A percentile compares a stretch with the other conserved stretches of the same genome.
These are phyloP conservation scores for Rubia balearica DNA, from an alignment of 305 asterid species.

Conservation along the genomic window DNA sequence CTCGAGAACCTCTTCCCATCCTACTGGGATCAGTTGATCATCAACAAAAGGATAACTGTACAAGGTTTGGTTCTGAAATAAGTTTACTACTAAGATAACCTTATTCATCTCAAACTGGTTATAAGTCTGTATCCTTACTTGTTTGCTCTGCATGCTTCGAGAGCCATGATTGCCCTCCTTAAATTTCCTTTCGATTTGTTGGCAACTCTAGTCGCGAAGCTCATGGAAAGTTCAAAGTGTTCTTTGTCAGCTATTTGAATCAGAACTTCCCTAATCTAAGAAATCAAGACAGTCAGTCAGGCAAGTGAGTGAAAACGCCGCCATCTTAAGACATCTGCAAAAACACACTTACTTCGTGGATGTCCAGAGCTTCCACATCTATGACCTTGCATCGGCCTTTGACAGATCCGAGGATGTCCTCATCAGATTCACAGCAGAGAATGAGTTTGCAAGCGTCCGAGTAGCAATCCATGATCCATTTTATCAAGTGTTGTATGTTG, in stretches of 20 bases:
- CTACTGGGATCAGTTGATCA: slow-evolving; percentile 73
- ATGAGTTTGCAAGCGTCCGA: slow-evolving; percentile 71
- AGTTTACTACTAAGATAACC: slow-evolving; percentile 10
- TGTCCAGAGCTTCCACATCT: slow-evolving; percentile 48
- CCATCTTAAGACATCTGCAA: neutral
- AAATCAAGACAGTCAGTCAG: slow-evolving; percentile 4
- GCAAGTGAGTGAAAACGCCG: neutral
- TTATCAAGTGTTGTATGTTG: slow-evolving; percentile 66
- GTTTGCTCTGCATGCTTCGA: slow-evolving; percentile 90
- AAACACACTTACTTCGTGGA: slow-evolving; percentile 54
- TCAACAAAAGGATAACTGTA: slow-evolving; percentile 76
- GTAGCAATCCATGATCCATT: slow-evolving; percentile 88
- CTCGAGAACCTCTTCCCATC: slow-evolving; percentile 69
- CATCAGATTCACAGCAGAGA: slow-evolving; percentile 73
- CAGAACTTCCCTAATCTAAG: slow-evolving; percentile 69
- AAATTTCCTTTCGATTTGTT: slow-evolving; percentile 64
- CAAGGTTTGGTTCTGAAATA: slow-evolving; percentile 7
- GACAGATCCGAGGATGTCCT: slow-evolving; percentile 57
- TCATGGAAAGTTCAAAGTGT: slow-evolving; percentile 59
- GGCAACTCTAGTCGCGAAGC: slow-evolving; percentile 72
- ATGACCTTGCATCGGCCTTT: slow-evolving; percentile 55
- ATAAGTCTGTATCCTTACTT: slow-evolving; percentile 33
- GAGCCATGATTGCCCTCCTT: slow-evolving; percentile 84
- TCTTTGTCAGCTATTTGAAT: slow-evolving; percentile 66
- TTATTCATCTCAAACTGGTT: slow-evolving; percentile 7